phyloP scores from a whole-genome alignment of 2,329 filamentous ascomycete genomes.

The Zelopaecilomyces penicillatus region DNA sequence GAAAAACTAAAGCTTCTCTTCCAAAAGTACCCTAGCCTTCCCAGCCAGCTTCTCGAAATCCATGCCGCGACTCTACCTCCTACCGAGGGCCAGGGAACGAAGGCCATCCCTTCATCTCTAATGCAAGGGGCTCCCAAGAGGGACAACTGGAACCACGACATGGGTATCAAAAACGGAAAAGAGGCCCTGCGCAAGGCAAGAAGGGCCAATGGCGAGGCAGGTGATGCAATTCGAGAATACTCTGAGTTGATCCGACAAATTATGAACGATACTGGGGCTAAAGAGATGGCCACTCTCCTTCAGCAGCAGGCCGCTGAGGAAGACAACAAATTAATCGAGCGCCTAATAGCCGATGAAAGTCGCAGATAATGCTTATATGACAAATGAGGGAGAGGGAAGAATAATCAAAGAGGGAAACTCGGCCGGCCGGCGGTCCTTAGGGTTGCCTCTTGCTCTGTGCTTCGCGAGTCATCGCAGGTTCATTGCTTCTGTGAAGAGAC shows the following conservation, averaged over 20 bases:
- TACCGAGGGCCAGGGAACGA: constrained; percentile 16
- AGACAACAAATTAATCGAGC: constrained; percentile 41
- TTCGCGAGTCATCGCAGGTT: too few relatives aligned
- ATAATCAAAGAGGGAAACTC: neutral
- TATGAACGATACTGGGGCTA: constrained; percentile 25
- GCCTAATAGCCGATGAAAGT: constrained; percentile 38
- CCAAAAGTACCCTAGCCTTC: constrained; percentile 42
- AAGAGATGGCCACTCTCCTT: constrained; percentile 26
- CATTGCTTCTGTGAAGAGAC: too few relatives aligned
- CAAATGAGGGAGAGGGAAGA: neutral
- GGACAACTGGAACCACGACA: constrained; percentile 48
- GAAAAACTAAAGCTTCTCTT: constrained; percentile 44
- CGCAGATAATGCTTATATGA: constrained; percentile 14
- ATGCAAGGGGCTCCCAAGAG: constrained; percentile 27
- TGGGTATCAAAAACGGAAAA: constrained; percentile 48
- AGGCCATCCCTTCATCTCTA: constrained; percentile 24
- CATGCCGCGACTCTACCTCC: constrained; percentile 42
- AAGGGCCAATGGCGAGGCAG: constrained; percentile 42
- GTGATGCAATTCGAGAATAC: constrained; percentile 53
- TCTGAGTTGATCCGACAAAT: constrained; percentile 47
- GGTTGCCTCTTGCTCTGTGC: too few relatives aligned
- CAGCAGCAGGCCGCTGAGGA: constrained; percentile 37
- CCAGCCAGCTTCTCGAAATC: constrained; percentile 38
- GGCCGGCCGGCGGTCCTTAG: too few relatives aligned
- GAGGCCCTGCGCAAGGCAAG: constrained; percentile 44